Evolutionary conservation across 1,284 basidiomycete species (phyloP).

Genomic region (Cryptococcus maquisensis): DNA sequence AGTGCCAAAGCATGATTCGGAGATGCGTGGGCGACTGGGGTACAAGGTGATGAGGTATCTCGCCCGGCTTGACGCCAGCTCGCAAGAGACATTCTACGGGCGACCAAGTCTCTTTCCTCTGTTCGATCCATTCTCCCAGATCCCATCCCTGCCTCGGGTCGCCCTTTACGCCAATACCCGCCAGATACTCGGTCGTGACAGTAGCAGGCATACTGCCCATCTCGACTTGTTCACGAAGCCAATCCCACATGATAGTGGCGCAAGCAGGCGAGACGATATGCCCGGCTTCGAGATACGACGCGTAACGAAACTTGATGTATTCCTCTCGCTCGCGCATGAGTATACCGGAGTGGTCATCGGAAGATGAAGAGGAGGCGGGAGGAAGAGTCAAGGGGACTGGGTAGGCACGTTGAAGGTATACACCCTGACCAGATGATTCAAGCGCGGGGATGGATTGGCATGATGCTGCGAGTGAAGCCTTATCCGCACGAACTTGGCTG

Average conservation of each 20-base stretch:
- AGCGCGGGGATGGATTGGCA: background rate
- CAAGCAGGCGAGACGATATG: conserved; percentile 9
- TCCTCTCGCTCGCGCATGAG: conserved; percentile 32
- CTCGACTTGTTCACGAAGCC: conserved; percentile 16
- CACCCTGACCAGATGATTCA: background rate
- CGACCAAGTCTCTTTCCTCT: conserved; percentile 19
- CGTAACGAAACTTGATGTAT: conserved; percentile 19
- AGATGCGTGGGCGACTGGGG: conserved; percentile 23
- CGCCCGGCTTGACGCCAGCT: conserved; percentile 24
- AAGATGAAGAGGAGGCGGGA: background rate
- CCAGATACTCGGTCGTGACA: conserved; percentile 21
- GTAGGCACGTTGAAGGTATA: background rate
- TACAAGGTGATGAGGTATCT: conserved; percentile 29
- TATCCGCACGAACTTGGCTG: too few relatives aligned
- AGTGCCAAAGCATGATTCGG: conserved; percentile 6
- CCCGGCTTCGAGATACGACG: conserved; percentile 9
- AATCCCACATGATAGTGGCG: conserved; percentile 23
- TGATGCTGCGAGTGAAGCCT: background rate
- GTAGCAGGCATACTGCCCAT: conserved; percentile 17
- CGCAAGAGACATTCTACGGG: conserved; percentile 28
- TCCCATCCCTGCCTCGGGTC: conserved; percentile 18
- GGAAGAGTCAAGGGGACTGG: background rate
- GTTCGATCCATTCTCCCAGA: conserved; percentile 22
- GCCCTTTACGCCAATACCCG: conserved; percentile 19
- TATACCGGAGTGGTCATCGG: conserved; percentile 20